Evolutionary conservation across 331 rosid genomes (phyloP).

Genomic region (Spiraea crenata): DNA sequence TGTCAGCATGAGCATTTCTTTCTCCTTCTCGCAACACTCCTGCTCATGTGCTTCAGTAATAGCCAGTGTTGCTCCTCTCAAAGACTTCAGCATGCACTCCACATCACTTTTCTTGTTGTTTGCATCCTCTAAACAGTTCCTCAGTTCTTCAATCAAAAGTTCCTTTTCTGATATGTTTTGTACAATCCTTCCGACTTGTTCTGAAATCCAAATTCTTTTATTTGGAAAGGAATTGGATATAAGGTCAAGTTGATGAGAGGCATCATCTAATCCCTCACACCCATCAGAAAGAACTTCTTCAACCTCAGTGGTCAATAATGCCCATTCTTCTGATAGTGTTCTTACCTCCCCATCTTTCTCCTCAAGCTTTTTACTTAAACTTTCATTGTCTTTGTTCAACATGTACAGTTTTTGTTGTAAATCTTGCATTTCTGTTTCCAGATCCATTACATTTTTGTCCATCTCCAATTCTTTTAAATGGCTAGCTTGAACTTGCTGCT

Average conservation of each 20-base stretch:
- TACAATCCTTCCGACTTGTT: conserved; percentile 65
- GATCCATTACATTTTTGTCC: conserved; percentile 41
- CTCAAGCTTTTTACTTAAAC: conserved; percentile 49
- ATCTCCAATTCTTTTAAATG: conserved; percentile 64
- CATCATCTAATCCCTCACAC: conserved; percentile 56
- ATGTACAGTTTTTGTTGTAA: conserved; percentile 44
- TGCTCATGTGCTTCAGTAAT: conserved; percentile 86
- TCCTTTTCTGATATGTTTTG: conserved; percentile 75
- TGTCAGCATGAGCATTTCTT: conserved; percentile 49
- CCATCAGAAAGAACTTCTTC: conserved; percentile 77
- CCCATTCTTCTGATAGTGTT: conserved; percentile 69
- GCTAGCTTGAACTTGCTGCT: conserved; percentile 66
- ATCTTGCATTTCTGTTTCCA: conserved; percentile 68
- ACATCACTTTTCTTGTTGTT: conserved; percentile 73
- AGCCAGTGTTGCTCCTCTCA: conserved; percentile 77
- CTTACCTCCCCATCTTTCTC: conserved; percentile 49
- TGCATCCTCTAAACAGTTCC: conserved; percentile 82
- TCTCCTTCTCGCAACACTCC: conserved; percentile 61
- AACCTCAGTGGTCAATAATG: conserved; percentile 63
- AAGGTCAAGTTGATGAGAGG: conserved; percentile 57
- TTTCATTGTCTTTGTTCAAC: conserved; percentile 44
- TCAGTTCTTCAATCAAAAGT: conserved; percentile 65
- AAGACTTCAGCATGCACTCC: conserved; percentile 84
- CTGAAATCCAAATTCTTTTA: conserved; percentile 90
- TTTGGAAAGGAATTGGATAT: conserved; percentile 74